Evolutionary conservation across 2,329 filamentous ascomycete species (phyloP).

Genomic region (Ustulina deusta): DNA sequence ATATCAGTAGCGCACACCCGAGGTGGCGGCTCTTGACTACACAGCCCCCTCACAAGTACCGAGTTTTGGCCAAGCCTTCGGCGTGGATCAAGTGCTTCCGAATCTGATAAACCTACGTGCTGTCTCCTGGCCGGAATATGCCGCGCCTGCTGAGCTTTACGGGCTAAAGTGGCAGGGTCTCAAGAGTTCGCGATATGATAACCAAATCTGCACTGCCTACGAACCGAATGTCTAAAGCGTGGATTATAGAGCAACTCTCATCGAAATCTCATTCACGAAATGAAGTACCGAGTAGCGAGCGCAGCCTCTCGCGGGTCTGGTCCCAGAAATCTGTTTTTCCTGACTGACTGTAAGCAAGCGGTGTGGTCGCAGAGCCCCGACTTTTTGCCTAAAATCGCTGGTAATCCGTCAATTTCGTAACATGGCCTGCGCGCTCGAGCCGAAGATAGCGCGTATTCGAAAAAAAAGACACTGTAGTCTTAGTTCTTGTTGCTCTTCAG

Average conservation of each 20-base stretch:
- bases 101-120: slow-evolving; percentile 18
- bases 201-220: slow-evolving; percentile 18
- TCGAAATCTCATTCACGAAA: neutral
- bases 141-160: slow-evolving; percentile 12
- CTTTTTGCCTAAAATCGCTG: slow-evolving; percentile 49
- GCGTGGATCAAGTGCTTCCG: slow-evolving; percentile 38
- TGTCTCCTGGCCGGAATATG: slow-evolving; percentile 24
- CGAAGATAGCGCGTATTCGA: neutral
- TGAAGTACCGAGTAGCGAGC: slow-evolving; percentile 14
- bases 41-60: slow-evolving; percentile 33
- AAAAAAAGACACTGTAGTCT: slow-evolving; percentile 4
- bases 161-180: slow-evolving; percentile 26
- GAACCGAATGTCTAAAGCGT: neutral
- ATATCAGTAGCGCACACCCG: slow-evolving; percentile 17
- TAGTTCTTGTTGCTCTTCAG: slow-evolving; percentile 1
- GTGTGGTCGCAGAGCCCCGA: slow-evolving; percentile 41
- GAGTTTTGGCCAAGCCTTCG: slow-evolving; percentile 27
- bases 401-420: slow-evolving; percentile 41
- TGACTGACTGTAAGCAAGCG: slow-evolving; percentile 31
- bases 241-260: slow-evolving; percentile 5
- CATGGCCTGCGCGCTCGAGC: slow-evolving; percentile 6
- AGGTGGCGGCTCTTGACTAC: slow-evolving; percentile 16
- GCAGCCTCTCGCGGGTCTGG: slow-evolving; percentile 20
- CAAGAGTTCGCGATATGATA: slow-evolving; percentile 12
- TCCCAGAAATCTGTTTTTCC: slow-evolving; percentile 35